Evolutionary conservation across 106 monocot species (phyloP), one percentile per base, ranked within the genome.

Genomic region (Dendrobium catenatum): DNA sequence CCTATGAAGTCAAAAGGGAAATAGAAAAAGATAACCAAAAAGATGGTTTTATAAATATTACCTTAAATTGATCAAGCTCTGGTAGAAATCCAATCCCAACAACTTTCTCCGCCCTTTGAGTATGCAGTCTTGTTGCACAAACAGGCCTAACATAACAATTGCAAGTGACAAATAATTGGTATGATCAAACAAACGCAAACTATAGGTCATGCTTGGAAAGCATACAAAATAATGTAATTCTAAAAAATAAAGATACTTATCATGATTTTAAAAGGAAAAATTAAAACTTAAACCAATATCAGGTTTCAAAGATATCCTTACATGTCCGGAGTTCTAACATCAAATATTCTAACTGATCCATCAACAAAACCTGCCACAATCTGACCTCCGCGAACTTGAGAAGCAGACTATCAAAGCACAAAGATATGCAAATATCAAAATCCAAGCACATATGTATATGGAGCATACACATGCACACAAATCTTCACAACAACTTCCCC

Each of bases 51-150:
- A 80, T 33, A 77, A 41, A 49, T 26, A 80, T 82, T 82, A 96
- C 96, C 96, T 96, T 97, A 6, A 79, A 47, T 56, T 85, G 84
- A 81, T 94, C 94, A 73, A 94, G 73, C 9, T 92, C 96, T 79
- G 96, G 90, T 80, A 94, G 96, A 83, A 97, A 97, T 33, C 96
- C 94, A 85, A 97, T 88, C 15, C 96, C 96, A 40, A 97, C 90
- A 41, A 97, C 96, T 40, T 88, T 88, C 84, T 92, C 89, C 61
- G 87, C 82, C 77, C 89, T 84, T 68, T 85, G 92, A 19, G 76
- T 88, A 82, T 97, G 94, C 29, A 94, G 92, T 55, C 82, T 89
- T 72, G 90, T 83, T 67, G 81, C 77, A 86, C 86, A 94, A 42
- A 92, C 82, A 58, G 85, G 85, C 88, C 96, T 96, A 78, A 55